These are phyloP conservation scores for Cladosporium sp. DNA, from an alignment of 2,329 filamentous ascomycete genomes.

Conservation along the genomic window DNA sequence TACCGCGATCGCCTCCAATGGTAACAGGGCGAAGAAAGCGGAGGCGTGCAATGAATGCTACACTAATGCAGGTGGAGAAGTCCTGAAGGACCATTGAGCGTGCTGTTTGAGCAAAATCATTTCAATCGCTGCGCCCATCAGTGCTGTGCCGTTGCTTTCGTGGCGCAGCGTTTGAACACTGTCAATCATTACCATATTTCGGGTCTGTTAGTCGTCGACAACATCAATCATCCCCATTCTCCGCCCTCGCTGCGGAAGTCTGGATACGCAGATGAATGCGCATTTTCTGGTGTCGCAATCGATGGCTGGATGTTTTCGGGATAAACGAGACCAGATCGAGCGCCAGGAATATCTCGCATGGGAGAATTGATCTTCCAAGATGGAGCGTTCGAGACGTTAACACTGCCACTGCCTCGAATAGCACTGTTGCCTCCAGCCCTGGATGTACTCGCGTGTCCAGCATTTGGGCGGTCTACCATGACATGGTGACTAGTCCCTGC, in stretches of 20 bases:
- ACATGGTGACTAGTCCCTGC: conserved; percentile 14
- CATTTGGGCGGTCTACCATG: conserved; percentile 21
- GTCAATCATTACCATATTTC: background rate
- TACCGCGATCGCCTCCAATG: background rate
- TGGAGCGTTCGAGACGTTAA: conserved; percentile 18
- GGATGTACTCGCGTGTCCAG: conserved; percentile 20
- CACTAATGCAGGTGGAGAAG: background rate
- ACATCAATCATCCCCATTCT: too few species aligned
- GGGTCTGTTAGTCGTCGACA: background rate
- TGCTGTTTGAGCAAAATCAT: background rate
- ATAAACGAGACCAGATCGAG: background rate
- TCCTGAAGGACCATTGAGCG: conserved; percentile 1
- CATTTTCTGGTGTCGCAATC: background rate
- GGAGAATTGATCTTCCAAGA: conserved; percentile 7
- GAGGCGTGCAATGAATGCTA: background rate
- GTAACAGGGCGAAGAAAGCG: background rate
- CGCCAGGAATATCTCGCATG: background rate
- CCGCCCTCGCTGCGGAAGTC: background rate
- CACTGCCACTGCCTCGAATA: background rate
- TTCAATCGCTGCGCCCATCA: background rate
- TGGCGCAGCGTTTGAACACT: conserved; percentile 5
- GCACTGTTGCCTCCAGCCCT: conserved; percentile 14
- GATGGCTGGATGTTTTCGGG: background rate
- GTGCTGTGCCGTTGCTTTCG: background rate
- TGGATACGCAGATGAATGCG: background rate